Conservation (phyloP, 1,284 basidiomycete species). For the Heterobasidion occidentale region DNA sequence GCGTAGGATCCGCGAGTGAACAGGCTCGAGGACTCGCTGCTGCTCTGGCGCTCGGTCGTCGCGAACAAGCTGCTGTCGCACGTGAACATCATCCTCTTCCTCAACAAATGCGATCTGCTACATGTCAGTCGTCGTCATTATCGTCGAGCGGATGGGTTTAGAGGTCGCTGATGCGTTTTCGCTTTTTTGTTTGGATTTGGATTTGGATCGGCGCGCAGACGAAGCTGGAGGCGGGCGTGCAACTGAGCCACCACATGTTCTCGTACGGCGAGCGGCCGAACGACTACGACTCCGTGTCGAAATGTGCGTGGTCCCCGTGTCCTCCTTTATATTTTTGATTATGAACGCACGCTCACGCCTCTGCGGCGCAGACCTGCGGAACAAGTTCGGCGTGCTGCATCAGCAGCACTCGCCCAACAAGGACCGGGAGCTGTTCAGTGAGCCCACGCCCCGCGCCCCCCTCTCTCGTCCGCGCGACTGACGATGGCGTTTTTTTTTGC, state of each 20-base stretch:
- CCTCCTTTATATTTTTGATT: no score
- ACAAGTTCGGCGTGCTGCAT: conserved; percentile 65
- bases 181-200: no score
- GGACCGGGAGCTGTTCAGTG: conserved; percentile 55
- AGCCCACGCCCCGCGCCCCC: conserved; percentile 29
- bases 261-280: conserved; percentile 66
- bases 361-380: conserved; percentile 51
- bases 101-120: conserved; percentile 74
- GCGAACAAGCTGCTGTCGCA: conserved; percentile 59
- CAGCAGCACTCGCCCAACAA: conserved; percentile 59
- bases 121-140: conserved; percentile 30
- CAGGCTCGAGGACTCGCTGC: conserved; percentile 67
- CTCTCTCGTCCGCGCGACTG: background rate
- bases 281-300: conserved; percentile 63
- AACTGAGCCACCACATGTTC: conserved; percentile 56
- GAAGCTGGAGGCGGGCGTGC: conserved; percentile 71
- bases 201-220: conserved; percentile 16
- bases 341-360: conserved; percentile 5
- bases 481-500: conserved; percentile 8
- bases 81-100: conserved; percentile 69
- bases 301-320: conserved; percentile 38
- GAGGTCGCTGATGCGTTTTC: background rate
- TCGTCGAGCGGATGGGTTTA: background rate
- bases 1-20: conserved; percentile 59
- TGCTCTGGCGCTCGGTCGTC: conserved; percentile 61